phyloP scores from a whole-genome alignment of 2,329 filamentous ascomycete species.

The Colletotrichum sp. region DNA sequence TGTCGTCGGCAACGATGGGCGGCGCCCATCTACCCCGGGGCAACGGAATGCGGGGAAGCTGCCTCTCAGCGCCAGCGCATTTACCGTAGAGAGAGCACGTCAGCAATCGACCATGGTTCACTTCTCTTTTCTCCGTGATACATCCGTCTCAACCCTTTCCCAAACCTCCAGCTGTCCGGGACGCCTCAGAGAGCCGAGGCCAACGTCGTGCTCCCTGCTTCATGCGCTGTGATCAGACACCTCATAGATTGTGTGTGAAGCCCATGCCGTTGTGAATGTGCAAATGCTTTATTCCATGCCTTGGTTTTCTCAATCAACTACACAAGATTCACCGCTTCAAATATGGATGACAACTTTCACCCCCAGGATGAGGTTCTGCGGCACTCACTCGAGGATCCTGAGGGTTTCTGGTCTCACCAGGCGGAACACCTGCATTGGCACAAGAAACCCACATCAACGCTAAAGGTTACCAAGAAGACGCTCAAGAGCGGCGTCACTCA shows the following conservation, averaged over 20 bases:
- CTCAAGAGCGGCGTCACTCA: constrained; percentile 68
- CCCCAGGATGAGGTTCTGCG: constrained; percentile 57
- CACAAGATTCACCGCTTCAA: not conserved
- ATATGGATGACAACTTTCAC: constrained; percentile 31
- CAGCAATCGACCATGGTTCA: not conserved
- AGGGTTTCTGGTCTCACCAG: constrained; percentile 77
- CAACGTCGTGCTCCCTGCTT: not conserved
- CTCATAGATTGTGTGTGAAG: not conserved
- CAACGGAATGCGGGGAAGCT: constrained; percentile 27
- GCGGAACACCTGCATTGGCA: constrained; percentile 83
- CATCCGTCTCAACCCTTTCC: not conserved
- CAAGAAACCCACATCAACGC: constrained; percentile 68
- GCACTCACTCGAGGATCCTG: constrained; percentile 70
- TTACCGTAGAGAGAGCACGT: not conserved
- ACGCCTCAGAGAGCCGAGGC: not conserved
- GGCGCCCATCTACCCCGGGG: constrained; percentile 12
- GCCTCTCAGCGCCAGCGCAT: not conserved
- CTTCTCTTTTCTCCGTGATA: not conserved
- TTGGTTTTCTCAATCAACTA: not conserved
- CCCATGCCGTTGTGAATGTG: not conserved
- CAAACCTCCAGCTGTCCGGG: not conserved
- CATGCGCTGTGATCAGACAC: not conserved
- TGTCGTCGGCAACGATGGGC: constrained; percentile 8
- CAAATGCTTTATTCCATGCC: not conserved
- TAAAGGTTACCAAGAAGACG: constrained; percentile 66